Conservation (phyloP, 2,329 filamentous ascomycete species). For the Nannizzia gypsea region DNA sequence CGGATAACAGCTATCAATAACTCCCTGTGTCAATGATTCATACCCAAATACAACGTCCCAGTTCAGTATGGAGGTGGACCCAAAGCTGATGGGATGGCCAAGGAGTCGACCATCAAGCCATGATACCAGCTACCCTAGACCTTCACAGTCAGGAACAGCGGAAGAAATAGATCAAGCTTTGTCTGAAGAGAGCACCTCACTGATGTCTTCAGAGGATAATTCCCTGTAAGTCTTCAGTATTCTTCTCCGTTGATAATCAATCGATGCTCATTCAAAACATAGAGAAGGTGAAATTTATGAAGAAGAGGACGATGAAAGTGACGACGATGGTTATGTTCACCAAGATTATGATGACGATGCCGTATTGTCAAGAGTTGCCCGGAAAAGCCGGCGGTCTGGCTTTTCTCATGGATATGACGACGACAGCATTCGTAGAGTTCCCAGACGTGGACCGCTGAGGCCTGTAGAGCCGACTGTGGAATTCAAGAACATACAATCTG, state of each 20-base stretch:
- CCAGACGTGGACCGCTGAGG: conserved; percentile 36
- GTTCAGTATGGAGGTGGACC: not conserved
- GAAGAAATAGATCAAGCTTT: not conserved
- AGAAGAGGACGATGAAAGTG: no score
- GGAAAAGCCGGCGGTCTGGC: conserved; percentile 12
- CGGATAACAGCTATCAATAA: not conserved
- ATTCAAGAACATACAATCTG: conserved; percentile 37
- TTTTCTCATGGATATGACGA: conserved; percentile 15
- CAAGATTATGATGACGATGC: conserved; percentile 12
- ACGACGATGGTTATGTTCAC: conserved; percentile 6
- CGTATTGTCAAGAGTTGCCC: conserved; percentile 8
- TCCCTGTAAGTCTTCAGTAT: conserved; percentile 6
- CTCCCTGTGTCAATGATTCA: not conserved
- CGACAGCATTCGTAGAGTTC: conserved; percentile 19
- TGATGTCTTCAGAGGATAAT: conserved; percentile 6
- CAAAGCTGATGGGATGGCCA: not conserved
- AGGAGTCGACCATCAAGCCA: not conserved
- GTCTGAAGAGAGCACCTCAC: not conserved
- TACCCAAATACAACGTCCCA: not conserved
- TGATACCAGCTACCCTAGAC: conserved; percentile 17
- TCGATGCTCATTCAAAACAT: not conserved
- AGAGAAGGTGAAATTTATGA: conserved; percentile 5
- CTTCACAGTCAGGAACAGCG: conserved; percentile 13
- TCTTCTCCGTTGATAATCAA: not conserved
- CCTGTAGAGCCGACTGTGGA: conserved; percentile 37